A percentile compares a stretch with the other conserved stretches of the same genome.
Evolutionary conservation across 257 asterid genomes (phyloP).

Genomic region (Solanum dulcamara): DNA sequence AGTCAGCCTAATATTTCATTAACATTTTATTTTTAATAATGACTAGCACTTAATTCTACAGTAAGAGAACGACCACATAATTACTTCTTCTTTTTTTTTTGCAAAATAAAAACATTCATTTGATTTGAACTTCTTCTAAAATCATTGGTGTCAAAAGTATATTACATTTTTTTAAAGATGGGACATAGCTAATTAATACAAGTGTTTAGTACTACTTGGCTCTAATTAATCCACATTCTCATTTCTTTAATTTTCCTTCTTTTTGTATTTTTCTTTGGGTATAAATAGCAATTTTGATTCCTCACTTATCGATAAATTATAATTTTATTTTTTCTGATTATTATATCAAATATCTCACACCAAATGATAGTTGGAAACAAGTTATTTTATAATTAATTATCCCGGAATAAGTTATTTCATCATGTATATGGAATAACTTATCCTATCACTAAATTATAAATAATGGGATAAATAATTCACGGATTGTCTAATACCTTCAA

Average conservation of each 20-base stretch:
- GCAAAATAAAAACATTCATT: not conserved
- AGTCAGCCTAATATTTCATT: slow-evolving; percentile 12
- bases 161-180: not conserved
- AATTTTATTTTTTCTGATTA: too few species aligned
- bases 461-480: too few species aligned
- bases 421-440: too few species aligned
- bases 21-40: not conserved
- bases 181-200: not conserved
- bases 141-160: not conserved
- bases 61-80: not conserved
- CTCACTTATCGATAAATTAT: not conserved
- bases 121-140: not conserved
- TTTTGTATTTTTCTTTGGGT: not conserved
- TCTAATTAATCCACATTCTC: not conserved
- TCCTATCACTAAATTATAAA: too few species aligned
- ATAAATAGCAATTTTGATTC: not conserved
- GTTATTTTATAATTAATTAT: too few species aligned
- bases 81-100: not conserved
- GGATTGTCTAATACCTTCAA: too few species aligned
- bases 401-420: too few species aligned
- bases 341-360: too few species aligned
- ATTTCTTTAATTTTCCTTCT: not conserved
- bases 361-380: too few species aligned
- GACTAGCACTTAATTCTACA: not conserved
- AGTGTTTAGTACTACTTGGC: not conserved